These are phyloP conservation scores for Citrus sp. DNA, from an alignment of 345 rosid genomes.

Conservation along the genomic window DNA sequence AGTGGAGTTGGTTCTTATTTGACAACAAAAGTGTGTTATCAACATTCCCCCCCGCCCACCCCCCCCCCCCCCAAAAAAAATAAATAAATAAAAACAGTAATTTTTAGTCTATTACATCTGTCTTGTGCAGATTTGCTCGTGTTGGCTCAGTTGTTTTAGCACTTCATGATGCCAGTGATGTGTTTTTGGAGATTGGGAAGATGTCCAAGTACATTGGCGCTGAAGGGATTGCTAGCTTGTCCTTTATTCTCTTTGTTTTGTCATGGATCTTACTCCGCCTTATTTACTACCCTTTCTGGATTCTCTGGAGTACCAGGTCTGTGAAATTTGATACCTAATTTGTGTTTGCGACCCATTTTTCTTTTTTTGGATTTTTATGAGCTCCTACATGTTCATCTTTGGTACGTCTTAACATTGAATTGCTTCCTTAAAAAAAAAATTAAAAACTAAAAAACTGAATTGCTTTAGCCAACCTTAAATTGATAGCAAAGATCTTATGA, in stretches of 20 bases:
- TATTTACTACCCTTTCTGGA: slow-evolving; percentile 91
- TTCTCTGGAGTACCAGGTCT: slow-evolving; percentile 99
- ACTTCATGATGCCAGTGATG: slow-evolving; percentile 94
- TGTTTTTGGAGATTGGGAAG: slow-evolving; percentile 91
- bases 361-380: not conserved
- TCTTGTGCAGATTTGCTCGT: slow-evolving; percentile 71
- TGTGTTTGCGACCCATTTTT: not conserved
- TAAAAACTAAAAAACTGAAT: not conserved
- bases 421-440: not conserved
- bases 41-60: too few species aligned
- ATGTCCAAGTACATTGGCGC: slow-evolving; percentile 93
- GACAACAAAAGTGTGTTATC: not conserved
- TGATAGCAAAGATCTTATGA: not conserved
- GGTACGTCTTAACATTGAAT: not conserved
- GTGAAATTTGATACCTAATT: slow-evolving; percentile 14
- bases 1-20: not conserved
- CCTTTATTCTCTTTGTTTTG: slow-evolving; percentile 78
- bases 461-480: not conserved
- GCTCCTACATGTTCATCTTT: not conserved
- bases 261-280: slow-evolving; percentile 91
- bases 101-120: not conserved
- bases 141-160: slow-evolving; percentile 92
- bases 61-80: too few species aligned
- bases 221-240: slow-evolving; percentile 65
- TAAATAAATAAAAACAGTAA: too few species aligned